A percentile compares a stretch with the other conserved stretches of the same genome.
Conservation (phyloP, 257 asterid species). For the Lycium ferocissimum region DNA sequence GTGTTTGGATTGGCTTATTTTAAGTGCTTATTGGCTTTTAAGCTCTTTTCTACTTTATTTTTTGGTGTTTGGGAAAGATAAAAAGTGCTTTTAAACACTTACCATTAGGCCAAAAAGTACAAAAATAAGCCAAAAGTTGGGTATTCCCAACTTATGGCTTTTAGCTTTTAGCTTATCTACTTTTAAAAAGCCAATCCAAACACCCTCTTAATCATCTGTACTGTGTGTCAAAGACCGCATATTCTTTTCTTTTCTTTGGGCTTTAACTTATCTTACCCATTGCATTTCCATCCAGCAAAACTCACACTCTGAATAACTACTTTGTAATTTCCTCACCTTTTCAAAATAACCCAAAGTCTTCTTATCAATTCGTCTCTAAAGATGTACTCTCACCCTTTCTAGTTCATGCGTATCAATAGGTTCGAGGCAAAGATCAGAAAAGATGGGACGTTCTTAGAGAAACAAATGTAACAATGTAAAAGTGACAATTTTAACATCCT, state of each 20-base stretch:
- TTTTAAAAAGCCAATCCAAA: too few species aligned
- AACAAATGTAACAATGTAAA: slow-evolving; percentile 3
- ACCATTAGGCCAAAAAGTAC: too few species aligned
- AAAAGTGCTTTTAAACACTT: too few species aligned
- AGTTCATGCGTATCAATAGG: neutral
- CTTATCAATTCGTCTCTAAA: slow-evolving; percentile 18
- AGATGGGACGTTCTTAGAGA: neutral
- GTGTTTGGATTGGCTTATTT: too few species aligned
- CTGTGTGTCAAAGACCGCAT: neutral
- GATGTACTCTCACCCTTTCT: neutral
- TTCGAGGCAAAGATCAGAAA: slow-evolving; percentile 17
- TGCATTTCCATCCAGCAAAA: neutral
- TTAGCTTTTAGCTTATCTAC: too few species aligned
- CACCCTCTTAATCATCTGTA: neutral
- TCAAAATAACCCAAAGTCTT: neutral
- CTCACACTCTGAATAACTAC: neutral
- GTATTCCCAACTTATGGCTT: too few species aligned
- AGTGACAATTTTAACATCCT: neutral
- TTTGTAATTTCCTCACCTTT: neutral
- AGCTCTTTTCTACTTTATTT: too few species aligned
- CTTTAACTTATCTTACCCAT: neutral
- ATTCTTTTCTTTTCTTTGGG: neutral
- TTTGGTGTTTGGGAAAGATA: too few species aligned
- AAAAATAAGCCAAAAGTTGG: too few species aligned
- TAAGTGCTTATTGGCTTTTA: too few species aligned